Base-by-base conservation (phyloP, 23 red algal species). In the Gracilaria vermiculophylla region DNA sequence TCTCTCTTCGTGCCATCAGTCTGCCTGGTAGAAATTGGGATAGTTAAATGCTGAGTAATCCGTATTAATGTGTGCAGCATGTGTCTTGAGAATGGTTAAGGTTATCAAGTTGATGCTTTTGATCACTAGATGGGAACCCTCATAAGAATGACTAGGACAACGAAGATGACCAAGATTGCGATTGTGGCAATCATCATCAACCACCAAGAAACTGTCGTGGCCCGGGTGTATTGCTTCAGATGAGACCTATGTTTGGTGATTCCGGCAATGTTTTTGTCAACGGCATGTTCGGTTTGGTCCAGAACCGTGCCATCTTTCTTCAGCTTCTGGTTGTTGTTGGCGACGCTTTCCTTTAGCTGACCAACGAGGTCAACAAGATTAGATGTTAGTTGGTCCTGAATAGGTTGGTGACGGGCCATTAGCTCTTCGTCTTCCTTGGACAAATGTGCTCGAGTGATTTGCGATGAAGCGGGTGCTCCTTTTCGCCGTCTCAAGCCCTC, bases 351-450 rank as follows among this genome's bases (percentile, higher is more conserved):
- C 43, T 91, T 91, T 15, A 91, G 75, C 58, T 81, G 87, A 29
- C 87, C 87, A 12, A 91, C 87, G 12, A 91, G 62, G 40, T 81
- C 76, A 35, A 91, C 87, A 57, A 91, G 69, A 73, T 91, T 81
- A 16, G 74, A 70, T 24, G 87, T 91, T 52, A 91, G 55, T 56
- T 91, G 75, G 45, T 91, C 87, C 37, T 91, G 87, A 57, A 91
- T 75, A 10, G 87, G 87, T 56, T 81, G 87, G 71, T 91, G 87
- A 41, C 87, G 54, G 2, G 87, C 76, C 87, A 91, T 72, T 39
- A 91, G 44, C 32, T 80, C 53, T 31, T 91, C 87, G 24, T 91
- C 87, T 70, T 91, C 75, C 34, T 73, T 81, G 14, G 87, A 91
- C 27, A 75, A 65, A 9, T 4, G 45, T 9, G 41, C 83, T 20